Base-by-base conservation (phyloP, 768 basidiomycete genomes). In the Stropharia rugosoannulata region DNA sequence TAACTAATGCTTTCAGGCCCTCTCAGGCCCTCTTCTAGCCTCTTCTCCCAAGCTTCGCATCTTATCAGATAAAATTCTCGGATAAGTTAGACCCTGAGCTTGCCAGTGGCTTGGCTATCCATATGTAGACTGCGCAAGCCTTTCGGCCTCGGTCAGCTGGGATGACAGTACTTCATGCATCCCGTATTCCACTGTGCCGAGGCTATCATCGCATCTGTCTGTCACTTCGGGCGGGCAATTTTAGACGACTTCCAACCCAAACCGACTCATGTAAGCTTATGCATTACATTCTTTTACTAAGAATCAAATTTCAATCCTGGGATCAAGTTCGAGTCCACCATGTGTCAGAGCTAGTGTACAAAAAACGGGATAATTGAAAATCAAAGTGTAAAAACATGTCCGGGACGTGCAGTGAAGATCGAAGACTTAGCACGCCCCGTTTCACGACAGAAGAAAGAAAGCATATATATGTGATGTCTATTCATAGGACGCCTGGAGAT, bases 401-500 rank as follows among this genome's bases (percentile, higher is more conserved):
- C 62, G 40, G 35, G 41, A 51, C 54, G 29, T 61, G 60, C 64
- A 56, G 49, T 58, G 64, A 63, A 65, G 57, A 45, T 63, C 66
- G 65, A 67, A 54, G 49, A 43, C 36, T 47, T 18, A 37, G 41
- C 22, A 46, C 22, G 5, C 22, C 12, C 12, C 7, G 22, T 15
- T 19, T 9, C 15, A 43, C 22, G 25, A 48, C 44, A 44, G 44
- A 25, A 47, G 25, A 29, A 52, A 39, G 22, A 29, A 52, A 39
- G 22, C 18, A n/a, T 48, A 38, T 13, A 27, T 39, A 5, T 22
- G 10, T 25, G 18, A 32, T 29, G 15, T 5, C 37, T 16, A 41
- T 36, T 65, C 64, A 74, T 39, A 75, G 64, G 49, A 69, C 69
- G 19, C 74, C 73, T 19, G 74, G 75, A 41, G 72, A 75, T 65